Evolutionary conservation across 169 alveolate genomes (phyloP).

Genomic region (Plasmodium coatneyi): DNA sequence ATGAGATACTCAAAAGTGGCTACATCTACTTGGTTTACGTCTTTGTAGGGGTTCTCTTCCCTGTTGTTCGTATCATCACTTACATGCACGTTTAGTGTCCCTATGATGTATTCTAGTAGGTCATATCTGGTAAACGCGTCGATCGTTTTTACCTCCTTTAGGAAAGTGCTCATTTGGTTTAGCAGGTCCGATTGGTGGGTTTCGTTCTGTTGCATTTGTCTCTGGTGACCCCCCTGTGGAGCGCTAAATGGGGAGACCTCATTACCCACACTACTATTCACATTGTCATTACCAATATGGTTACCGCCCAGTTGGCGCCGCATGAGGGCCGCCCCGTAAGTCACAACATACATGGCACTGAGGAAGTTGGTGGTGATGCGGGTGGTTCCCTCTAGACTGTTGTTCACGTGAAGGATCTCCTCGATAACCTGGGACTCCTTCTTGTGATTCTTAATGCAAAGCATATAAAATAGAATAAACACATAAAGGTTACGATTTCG

Average conservation of each 20-base stretch:
- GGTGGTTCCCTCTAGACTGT: background rate
- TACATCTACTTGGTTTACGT: background rate
- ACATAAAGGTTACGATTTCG: conserved; percentile 16
- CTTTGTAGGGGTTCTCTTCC: background rate
- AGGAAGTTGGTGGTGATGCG: conserved; percentile 43
- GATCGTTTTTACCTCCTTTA: background rate
- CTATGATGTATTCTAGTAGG: conserved; percentile 50
- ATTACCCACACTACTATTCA: background rate
- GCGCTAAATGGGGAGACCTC: background rate
- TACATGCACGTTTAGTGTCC: conserved; percentile 1
- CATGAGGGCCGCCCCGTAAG: conserved; percentile 12
- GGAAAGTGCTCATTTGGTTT: background rate
- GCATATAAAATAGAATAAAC: conserved; percentile 33
- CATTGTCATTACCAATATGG: too few species aligned
- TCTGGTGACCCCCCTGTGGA: background rate
- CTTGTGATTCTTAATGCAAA: conserved; percentile 43
- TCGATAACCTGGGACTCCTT: background rate
- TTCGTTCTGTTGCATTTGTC: background rate
- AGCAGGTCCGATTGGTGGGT: background rate
- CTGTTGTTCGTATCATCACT: background rate
- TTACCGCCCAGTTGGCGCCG: background rate
- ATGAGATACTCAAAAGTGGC: conserved; percentile 20
- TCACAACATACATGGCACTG: conserved; percentile 23
- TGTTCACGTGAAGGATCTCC: conserved; percentile 5
- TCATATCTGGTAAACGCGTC: conserved; percentile 26